phyloP scores from a whole-genome alignment of 805 yeast genomes.

The Torulaspora indica region DNA sequence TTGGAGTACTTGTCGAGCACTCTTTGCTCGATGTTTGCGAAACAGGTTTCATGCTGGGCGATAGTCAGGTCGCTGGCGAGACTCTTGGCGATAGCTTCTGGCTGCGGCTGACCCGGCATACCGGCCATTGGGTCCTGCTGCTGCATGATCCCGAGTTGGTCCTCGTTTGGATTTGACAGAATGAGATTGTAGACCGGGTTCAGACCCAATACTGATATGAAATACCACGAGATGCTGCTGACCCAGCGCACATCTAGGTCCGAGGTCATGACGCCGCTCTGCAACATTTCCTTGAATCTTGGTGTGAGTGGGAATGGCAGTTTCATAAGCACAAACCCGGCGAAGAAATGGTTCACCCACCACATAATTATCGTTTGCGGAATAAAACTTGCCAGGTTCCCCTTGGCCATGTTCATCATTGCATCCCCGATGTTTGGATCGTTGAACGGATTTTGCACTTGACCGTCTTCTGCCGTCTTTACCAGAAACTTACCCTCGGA shows the following conservation, averaged over 20 bases:
- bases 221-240: slow-evolving; percentile 92
- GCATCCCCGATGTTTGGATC: slow-evolving; percentile 72
- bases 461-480: slow-evolving; percentile 37
- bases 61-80: slow-evolving; percentile 75
- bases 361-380: slow-evolving; percentile 95
- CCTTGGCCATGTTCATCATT: slow-evolving; percentile 71
- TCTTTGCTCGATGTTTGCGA: slow-evolving; percentile 60
- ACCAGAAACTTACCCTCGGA: slow-evolving; percentile 54
- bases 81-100: slow-evolving; percentile 56
- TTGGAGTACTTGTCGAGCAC: slow-evolving; percentile 29
- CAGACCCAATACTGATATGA: slow-evolving; percentile 80
- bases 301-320: slow-evolving; percentile 89
- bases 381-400: slow-evolving; percentile 73
- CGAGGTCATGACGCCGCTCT: slow-evolving; percentile 75
- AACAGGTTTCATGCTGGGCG: slow-evolving; percentile 49
- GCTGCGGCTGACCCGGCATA: slow-evolving; percentile 58
- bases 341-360: slow-evolving; percentile 91
- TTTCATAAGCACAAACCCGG: slow-evolving; percentile 82
- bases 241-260: slow-evolving; percentile 91
- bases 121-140: slow-evolving; percentile 30
- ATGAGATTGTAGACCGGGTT: slow-evolving; percentile 71
- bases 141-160: slow-evolving; percentile 29
- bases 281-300: slow-evolving; percentile 88
- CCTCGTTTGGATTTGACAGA: slow-evolving; percentile 36
- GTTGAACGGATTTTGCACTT: slow-evolving; percentile 55